Evolutionary conservation across 2,329 filamentous ascomycete species (phyloP).

Genomic region (Aspergillus fructus): DNA sequence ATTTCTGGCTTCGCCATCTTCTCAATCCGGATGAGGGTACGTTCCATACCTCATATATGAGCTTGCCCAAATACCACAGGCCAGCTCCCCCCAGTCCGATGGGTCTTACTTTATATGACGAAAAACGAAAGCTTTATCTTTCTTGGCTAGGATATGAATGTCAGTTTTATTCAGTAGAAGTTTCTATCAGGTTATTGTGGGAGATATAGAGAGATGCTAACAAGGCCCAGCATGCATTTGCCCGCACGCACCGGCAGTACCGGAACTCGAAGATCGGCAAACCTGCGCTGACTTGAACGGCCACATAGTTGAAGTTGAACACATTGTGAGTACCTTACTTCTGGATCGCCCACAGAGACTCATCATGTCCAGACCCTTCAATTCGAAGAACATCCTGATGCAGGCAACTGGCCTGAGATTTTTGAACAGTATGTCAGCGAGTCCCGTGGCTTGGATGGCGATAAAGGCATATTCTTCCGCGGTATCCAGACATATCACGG

Average conservation of each 20-base stretch:
- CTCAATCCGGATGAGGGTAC: slow-evolving; percentile 28
- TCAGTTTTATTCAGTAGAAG: slow-evolving; percentile 16
- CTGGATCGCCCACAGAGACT: not conserved
- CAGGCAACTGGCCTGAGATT: slow-evolving; percentile 28
- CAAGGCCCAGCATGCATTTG: slow-evolving; percentile 35
- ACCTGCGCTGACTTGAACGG: slow-evolving; percentile 34
- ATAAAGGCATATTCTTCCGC: slow-evolving; percentile 23
- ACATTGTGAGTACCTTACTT: slow-evolving; percentile 21
- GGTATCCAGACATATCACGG: slow-evolving; percentile 24
- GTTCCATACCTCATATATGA: slow-evolving; percentile 25
- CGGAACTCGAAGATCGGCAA: slow-evolving; percentile 30
- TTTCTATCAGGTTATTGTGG: not conserved
- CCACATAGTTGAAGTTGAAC: slow-evolving; percentile 22
- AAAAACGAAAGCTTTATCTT: slow-evolving; percentile 10
- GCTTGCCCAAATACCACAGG: slow-evolving; percentile 16
- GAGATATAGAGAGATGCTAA: slow-evolving; percentile 1
- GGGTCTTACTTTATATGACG: not conserved
- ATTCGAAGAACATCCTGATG: slow-evolving; percentile 15
- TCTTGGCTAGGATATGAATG: slow-evolving; percentile 38
- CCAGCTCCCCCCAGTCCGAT: slow-evolving; percentile 21
- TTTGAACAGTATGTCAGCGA: slow-evolving; percentile 25
- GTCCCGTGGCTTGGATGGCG: not conserved
- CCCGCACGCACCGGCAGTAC: slow-evolving; percentile 27
- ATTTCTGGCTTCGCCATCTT: slow-evolving; percentile 45
- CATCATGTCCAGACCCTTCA: slow-evolving; percentile 22